Evolutionary conservation across 306 rosid species (phyloP).

Genomic region (Glycine tomentella): DNA sequence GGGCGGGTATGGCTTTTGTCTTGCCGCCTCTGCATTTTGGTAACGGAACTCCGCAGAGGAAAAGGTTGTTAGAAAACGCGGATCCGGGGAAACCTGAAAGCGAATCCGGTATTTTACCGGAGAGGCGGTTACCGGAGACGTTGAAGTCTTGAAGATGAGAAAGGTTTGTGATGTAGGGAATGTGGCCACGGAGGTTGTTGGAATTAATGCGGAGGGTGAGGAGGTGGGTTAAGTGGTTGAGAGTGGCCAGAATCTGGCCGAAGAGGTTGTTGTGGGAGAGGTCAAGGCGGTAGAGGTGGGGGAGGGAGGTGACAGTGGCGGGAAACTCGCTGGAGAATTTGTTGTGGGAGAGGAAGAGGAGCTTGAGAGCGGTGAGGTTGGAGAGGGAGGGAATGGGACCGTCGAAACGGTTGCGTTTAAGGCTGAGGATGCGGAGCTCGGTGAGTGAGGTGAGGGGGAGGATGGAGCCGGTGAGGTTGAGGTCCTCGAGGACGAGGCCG

Average conservation of each 20-base stretch:
- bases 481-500: conserved; percentile 71
- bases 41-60: conserved; percentile 73
- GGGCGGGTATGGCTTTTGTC: conserved; percentile 33
- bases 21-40: conserved; percentile 45
- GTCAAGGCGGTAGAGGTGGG: conserved; percentile 82
- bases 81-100: conserved; percentile 65
- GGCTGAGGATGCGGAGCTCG: conserved; percentile 81
- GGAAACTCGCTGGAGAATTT: conserved; percentile 72
- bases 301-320: conserved; percentile 50
- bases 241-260: conserved; percentile 62
- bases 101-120: conserved; percentile 69
- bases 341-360: conserved; percentile 74
- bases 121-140: conserved; percentile 62
- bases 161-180: conserved; percentile 57
- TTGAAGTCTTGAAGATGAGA: conserved; percentile 70
- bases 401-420: conserved; percentile 68
- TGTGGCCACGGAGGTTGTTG: conserved; percentile 62
- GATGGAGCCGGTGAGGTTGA: conserved; percentile 66
- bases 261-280: conserved; percentile 72
- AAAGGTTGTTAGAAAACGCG: conserved; percentile 60
- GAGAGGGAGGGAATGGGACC: conserved; percentile 71
- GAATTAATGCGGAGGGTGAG: conserved; percentile 73
- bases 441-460: conserved; percentile 57
- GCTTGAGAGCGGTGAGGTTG: conserved; percentile 65
- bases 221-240: conserved; percentile 62